Evolutionary conservation across 108 stramenopile species (phyloP), one percentile per base, ranked within the genome.

Genomic region (Pseudonitzschia multistriata): DNA sequence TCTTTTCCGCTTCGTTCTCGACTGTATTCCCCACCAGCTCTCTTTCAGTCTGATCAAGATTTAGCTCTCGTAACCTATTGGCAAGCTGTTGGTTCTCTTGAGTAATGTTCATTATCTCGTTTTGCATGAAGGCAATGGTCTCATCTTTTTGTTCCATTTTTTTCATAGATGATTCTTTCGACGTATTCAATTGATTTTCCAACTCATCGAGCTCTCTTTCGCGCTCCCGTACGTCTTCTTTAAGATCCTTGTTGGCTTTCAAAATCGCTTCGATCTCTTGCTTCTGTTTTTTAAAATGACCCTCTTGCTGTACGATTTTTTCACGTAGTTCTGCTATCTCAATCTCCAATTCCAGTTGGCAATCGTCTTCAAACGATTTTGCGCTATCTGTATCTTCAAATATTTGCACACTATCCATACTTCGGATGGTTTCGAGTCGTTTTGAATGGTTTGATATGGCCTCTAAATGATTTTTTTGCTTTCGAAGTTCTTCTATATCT

Each of bases 121-220:
- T 60, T 34, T 81, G 71, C 79, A 85, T 77, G 22, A 73, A 70
- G 3, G 68, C n/a, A 21, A 70, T 82, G 0, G 79, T 69, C 59
- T 77, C 73, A 39, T 76, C 69, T 40, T 79, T 76, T 28, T 60
- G 49, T 34, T 77, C 39, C 39, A 68, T 66, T 56, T 72, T 78
- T 40, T 72, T 72, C 7, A 31, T 19, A 8, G 66, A 61, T 10
- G 69, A 30, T 7, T 34, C 71, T 40, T 71, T 68, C 25, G 59
- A 45, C 35, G 50, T 54, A 17, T 42, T 49, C 19, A 76, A 48
- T 27, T 78, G 73, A 21, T 40, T 37, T 42, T 65, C 74, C 17
- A 73, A 52, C 3, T 37, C 47, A 15, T 36, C 25, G 27, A 73
- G 5, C 54, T 80, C 77, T 0, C 25, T 24, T 33, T 78, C 55